phyloP scores from a whole-genome alignment of 352 stramenopile species.

The Phytophthora hibernalis region DNA sequence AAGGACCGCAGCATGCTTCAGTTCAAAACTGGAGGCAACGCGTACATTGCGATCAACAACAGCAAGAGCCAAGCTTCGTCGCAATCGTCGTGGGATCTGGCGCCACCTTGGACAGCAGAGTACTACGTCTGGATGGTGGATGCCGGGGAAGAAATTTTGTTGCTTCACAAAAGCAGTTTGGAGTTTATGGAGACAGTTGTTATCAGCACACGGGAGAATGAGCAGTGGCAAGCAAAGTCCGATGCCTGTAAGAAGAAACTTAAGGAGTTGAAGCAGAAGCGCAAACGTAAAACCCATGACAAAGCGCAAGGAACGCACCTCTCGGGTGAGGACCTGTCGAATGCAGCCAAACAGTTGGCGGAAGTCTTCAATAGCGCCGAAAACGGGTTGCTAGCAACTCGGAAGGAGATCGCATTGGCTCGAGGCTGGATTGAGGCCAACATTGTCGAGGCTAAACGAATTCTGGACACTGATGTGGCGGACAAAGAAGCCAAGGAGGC shows the following conservation, averaged over 20 bases:
- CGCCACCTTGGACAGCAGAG: slow-evolving; percentile 76
- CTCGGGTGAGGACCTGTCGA: slow-evolving; percentile 32
- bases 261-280: slow-evolving; percentile 55
- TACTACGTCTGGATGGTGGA: slow-evolving; percentile 71
- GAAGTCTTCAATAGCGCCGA: slow-evolving; percentile 64
- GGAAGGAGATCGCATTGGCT: slow-evolving; percentile 49
- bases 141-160: slow-evolving; percentile 58
- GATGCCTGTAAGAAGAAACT: slow-evolving; percentile 60
- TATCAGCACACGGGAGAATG: slow-evolving; percentile 45
- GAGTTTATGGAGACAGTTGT: slow-evolving; percentile 45
- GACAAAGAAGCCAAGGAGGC: slow-evolving; percentile 36
- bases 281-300: slow-evolving; percentile 32
- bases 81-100: slow-evolving; percentile 38
- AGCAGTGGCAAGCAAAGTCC: slow-evolving; percentile 48
- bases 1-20: slow-evolving; percentile 56
- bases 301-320: slow-evolving; percentile 33
- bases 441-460: slow-evolving; percentile 50
- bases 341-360: slow-evolving; percentile 53
- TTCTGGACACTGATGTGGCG: slow-evolving; percentile 39
- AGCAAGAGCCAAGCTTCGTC: slow-evolving; percentile 11
- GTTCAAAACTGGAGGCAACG: slow-evolving; percentile 55
- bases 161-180: slow-evolving; percentile 50
- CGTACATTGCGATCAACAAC: slow-evolving; percentile 51
- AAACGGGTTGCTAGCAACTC: slow-evolving; percentile 38
- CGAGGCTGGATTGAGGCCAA: slow-evolving; percentile 55